Conservation (phyloP, 352 stramenopile species). For the Phytophthora citricola region DNA sequence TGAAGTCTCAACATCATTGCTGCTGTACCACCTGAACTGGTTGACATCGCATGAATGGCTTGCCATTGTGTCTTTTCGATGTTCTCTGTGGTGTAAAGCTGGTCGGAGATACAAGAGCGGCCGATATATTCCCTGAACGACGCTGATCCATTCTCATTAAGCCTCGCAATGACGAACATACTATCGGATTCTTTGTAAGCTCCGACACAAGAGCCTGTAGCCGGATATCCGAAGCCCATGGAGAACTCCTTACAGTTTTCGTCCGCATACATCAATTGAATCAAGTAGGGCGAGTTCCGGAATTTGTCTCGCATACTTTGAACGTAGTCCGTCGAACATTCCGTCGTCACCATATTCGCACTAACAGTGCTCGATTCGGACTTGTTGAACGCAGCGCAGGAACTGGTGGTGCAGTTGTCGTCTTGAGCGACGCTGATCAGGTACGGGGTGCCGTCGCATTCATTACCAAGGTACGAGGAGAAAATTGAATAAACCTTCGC, state of each 20-base stretch:
- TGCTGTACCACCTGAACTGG: constrained; percentile 18
- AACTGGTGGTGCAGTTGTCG: constrained; percentile 5
- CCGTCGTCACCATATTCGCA: constrained; percentile 13
- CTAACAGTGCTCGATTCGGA: constrained; percentile 1
- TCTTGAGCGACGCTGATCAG: background rate
- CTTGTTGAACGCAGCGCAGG: background rate
- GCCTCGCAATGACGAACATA: constrained; percentile 8
- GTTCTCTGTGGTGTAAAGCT: background rate
- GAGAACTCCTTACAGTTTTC: constrained; percentile 6
- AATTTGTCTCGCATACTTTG: constrained; percentile 19
- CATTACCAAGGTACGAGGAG: constrained; percentile 17
- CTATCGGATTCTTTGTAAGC: constrained; percentile 24
- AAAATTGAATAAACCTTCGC: constrained; percentile 12
- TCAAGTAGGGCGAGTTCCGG: constrained; percentile 10
- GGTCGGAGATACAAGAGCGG: constrained; percentile 3
- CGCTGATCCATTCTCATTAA: constrained; percentile 19
- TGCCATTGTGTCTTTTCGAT: constrained; percentile 5
- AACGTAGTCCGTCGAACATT: constrained; percentile 16
- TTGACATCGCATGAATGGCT: constrained; percentile 11
- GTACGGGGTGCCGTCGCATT: constrained; percentile 16
- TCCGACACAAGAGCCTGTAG: constrained; percentile 13
- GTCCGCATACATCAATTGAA: constrained; percentile 11
- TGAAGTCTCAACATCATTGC: background rate
- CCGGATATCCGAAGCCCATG: constrained; percentile 8
- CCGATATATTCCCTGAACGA: constrained; percentile 9